phyloP scores from a whole-genome alignment of 2,329 filamentous ascomycete species.

The Penicillium freii region DNA sequence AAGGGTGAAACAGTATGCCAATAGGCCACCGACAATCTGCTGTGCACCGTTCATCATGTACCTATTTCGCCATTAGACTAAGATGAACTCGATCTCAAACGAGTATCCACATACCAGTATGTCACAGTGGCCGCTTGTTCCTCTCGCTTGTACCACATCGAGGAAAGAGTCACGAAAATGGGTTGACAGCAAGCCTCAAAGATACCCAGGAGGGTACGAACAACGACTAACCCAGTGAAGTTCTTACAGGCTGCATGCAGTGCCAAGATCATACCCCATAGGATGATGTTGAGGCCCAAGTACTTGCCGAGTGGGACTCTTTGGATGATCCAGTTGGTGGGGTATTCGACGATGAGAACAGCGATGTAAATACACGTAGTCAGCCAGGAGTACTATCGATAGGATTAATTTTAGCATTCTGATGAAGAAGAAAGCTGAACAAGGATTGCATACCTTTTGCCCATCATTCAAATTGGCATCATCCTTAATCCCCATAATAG shows the following conservation, averaged over 20 bases:
- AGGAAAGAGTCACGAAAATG: constrained; percentile 63
- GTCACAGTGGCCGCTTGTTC: constrained; percentile 66
- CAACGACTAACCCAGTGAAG: constrained; percentile 58
- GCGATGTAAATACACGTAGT: constrained; percentile 73
- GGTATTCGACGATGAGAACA: constrained; percentile 69
- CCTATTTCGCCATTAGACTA: constrained; percentile 23
- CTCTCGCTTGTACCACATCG: constrained; percentile 69
- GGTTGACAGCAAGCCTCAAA: constrained; percentile 71
- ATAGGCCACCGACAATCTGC: constrained; percentile 68
- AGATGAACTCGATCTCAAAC: accelerated
- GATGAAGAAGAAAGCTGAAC: neutral
- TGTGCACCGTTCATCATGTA: constrained; percentile 76
- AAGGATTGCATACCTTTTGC: constrained; percentile 30
- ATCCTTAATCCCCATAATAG: constrained; percentile 43
- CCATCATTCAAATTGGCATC: constrained; percentile 48
- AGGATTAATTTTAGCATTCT: neutral
- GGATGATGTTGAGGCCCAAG: constrained; percentile 60
- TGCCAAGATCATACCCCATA: constrained; percentile 62
- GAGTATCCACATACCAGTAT: constrained; percentile 54
- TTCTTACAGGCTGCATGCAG: constrained; percentile 60
- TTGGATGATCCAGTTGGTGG: constrained; percentile 64
- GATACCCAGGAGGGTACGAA: constrained; percentile 66
- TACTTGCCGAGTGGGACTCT: constrained; percentile 68
- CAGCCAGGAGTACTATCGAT: constrained; percentile 63
- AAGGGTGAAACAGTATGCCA: constrained; percentile 57